Evolutionary conservation across 257 asterid species (phyloP).

Genomic region (Solanum bulbocastanum): DNA sequence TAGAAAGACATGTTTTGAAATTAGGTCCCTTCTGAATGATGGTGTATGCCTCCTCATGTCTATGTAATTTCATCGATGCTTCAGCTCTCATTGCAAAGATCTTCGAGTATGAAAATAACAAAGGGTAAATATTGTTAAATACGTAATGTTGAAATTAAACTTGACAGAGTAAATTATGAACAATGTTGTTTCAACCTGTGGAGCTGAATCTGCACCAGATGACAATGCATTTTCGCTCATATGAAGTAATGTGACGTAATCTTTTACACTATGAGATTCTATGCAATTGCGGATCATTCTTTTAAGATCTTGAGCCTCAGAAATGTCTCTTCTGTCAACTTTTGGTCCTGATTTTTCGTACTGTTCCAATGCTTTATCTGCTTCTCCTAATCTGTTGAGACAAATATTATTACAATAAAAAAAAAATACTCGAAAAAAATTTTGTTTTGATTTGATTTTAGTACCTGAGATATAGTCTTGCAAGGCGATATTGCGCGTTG

Average conservation of each 20-base stretch:
- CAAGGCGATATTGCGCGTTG: slow-evolving; percentile 52
- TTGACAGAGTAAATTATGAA: neutral
- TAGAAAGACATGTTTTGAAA: slow-evolving; percentile 11
- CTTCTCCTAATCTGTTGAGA: slow-evolving; percentile 43
- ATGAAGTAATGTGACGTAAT: slow-evolving; percentile 36
- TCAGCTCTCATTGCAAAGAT: slow-evolving; percentile 49
- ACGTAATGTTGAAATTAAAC: neutral
- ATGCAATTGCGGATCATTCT: slow-evolving; percentile 17
- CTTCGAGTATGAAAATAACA: slow-evolving; percentile 5
- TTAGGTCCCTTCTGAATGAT: slow-evolving; percentile 17
- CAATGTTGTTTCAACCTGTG: slow-evolving; percentile 19
- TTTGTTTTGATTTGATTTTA: neutral
- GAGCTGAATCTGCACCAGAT: slow-evolving; percentile 55
- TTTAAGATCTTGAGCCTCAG: slow-evolving; percentile 29
- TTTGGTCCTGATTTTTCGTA: slow-evolving; percentile 36
- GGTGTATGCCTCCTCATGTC: slow-evolving; percentile 48
- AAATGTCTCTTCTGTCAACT: slow-evolving; percentile 24
- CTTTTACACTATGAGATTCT: slow-evolving; percentile 20
- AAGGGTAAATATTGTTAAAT: neutral
- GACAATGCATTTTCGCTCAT: slow-evolving; percentile 23
- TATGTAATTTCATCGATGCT: slow-evolving; percentile 38
- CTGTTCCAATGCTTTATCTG: slow-evolving; percentile 39
- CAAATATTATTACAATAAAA: neutral
- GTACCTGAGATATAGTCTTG: slow-evolving; percentile 45
- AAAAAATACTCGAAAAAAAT: neutral